These are phyloP conservation scores for Annulohypoxylon maeteangense DNA, from an alignment of 495 filamentous ascomycete species.

Conservation along the genomic window DNA sequence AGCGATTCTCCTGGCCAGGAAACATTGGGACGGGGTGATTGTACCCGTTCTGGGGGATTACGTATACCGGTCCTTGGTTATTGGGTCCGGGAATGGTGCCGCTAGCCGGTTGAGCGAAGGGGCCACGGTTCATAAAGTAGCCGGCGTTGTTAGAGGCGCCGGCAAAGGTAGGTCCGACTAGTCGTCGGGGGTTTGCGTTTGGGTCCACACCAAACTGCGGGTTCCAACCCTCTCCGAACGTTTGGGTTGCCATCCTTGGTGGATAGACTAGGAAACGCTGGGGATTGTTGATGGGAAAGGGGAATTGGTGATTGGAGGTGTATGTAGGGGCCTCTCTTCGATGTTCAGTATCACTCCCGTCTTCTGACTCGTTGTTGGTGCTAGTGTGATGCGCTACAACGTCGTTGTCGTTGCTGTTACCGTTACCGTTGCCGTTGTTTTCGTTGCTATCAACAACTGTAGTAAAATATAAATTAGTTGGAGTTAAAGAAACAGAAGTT, in stretches of 20 bases:
- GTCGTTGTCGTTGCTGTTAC: neutral
- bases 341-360: neutral
- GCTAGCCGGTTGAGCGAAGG: neutral
- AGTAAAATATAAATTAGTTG: slow-evolving; percentile 15
- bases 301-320: neutral
- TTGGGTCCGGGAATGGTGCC: slow-evolving; percentile 25
- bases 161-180: neutral
- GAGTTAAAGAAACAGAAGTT: too few species aligned
- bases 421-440: too few species aligned
- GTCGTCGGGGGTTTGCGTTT: neutral
- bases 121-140: neutral
- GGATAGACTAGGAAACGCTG: neutral
- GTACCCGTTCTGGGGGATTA: slow-evolving; percentile 30
- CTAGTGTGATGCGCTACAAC: neutral
- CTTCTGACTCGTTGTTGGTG: neutral
- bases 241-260: slow-evolving; percentile 21
- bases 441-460: too few species aligned
- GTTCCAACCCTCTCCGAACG: slow-evolving; percentile 36
- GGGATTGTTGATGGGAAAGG: neutral
- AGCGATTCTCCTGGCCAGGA: slow-evolving; percentile 38
- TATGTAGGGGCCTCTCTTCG: neutral
- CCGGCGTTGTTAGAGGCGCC: neutral
- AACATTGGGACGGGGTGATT: slow-evolving; percentile 36
- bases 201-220: slow-evolving; percentile 31
- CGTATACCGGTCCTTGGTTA: slow-evolving; percentile 27